A percentile compares a stretch with the other conserved stretches of the same genome.
phyloP scores from a whole-genome alignment of 169 alveolate genomes.

The Ichthyophthirius multifiliis region DNA sequence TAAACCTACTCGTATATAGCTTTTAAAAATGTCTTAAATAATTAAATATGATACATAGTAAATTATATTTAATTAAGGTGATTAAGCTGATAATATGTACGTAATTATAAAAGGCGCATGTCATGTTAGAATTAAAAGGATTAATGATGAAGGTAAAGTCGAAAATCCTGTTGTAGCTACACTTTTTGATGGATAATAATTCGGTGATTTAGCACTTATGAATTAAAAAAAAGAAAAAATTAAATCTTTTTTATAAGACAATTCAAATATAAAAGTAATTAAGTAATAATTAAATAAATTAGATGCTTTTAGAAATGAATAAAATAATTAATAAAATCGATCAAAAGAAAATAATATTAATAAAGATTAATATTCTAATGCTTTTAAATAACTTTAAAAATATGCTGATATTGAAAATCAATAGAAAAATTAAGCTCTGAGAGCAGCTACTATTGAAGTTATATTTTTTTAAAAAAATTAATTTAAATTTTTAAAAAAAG shows the following conservation, averaged over 20 bases:
- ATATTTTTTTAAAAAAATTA: too few species aligned
- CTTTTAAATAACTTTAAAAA: not conserved
- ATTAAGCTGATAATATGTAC: constrained; percentile 39
- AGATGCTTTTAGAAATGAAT: not conserved
- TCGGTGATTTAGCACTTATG: constrained; percentile 42
- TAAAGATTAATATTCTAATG: not conserved
- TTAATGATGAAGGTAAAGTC: constrained; percentile 4
- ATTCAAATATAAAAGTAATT: too few species aligned
- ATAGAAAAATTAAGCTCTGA: not conserved
- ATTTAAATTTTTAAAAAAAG: not conserved
- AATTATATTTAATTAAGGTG: constrained; percentile 40
- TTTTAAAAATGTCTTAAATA: constrained; percentile 16
- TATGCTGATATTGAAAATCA: not conserved
- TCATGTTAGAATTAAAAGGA: constrained; percentile 38
- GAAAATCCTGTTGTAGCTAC: constrained; percentile 26
- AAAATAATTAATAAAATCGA: not conserved
- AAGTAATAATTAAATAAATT: not conserved
- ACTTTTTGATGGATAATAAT: constrained; percentile 24
- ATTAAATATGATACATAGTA: not conserved
- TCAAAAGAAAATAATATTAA: not conserved
- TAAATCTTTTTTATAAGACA: too few species aligned
- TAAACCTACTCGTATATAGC: constrained; percentile 17
- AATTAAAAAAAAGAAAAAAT: constrained; percentile 1
- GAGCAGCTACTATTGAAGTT: constrained; percentile 19
- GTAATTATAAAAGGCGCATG: constrained; percentile 35